Evolutionary conservation across 148 eudicot genomes (phyloP).

Genomic region (Drosera capensis): DNA sequence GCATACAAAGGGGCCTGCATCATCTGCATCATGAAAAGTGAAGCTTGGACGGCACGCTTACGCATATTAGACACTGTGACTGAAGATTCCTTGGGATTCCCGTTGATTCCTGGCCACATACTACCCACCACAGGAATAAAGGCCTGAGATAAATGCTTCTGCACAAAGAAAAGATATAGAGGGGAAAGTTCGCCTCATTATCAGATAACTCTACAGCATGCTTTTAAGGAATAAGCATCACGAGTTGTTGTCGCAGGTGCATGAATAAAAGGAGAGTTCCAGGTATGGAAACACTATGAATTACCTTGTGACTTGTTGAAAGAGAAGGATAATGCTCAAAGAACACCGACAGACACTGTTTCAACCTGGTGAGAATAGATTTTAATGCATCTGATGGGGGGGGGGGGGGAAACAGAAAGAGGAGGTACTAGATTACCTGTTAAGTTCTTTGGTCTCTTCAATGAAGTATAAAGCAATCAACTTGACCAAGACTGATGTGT

Average conservation of each 20-base stretch:
- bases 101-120: slow-evolving; percentile 87
- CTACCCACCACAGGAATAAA: slow-evolving; percentile 61
- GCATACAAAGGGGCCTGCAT: slow-evolving; percentile 55
- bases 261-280: background rate
- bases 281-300: slow-evolving; percentile 7
- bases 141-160: slow-evolving; percentile 71
- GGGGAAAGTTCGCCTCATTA: background rate
- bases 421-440: slow-evolving; percentile 36
- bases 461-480: slow-evolving; percentile 61
- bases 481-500: slow-evolving; percentile 47
- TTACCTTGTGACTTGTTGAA: slow-evolving; percentile 70
- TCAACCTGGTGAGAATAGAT: slow-evolving; percentile 32
- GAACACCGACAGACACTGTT: slow-evolving; percentile 85
- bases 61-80: slow-evolving; percentile 62
- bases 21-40: slow-evolving; percentile 95
- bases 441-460: slow-evolving; percentile 32
- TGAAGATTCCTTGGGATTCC: slow-evolving; percentile 46
- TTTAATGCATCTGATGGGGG: background rate
- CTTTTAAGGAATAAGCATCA: background rate
- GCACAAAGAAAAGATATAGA: slow-evolving; percentile 9
- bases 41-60: slow-evolving; percentile 80
- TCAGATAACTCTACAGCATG: background rate
- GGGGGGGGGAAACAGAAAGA: no score
- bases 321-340: slow-evolving; percentile 95
- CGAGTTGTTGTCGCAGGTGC: no score